Conservation (phyloP, 768 basidiomycete genomes). For the Phanerochaete sordida region DNA sequence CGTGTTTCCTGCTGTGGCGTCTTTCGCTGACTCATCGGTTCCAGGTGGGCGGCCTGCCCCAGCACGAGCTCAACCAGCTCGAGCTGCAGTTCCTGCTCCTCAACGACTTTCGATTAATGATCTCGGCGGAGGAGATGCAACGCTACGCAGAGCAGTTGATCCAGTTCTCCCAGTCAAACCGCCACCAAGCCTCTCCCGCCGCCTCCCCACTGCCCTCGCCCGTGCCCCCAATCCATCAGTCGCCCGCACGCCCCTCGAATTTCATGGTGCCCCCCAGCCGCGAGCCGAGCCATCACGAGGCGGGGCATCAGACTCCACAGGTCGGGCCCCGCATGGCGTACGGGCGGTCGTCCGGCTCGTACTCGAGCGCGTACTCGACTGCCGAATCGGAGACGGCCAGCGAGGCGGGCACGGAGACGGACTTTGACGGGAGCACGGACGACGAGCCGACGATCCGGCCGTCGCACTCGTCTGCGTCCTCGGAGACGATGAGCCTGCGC, state of each 20-base stretch:
- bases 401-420: constrained; percentile 39
- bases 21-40: constrained; percentile 6
- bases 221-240: constrained; percentile 17
- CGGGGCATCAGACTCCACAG: constrained; percentile 14
- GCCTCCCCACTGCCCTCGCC: constrained; percentile 21
- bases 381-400: constrained; percentile 22
- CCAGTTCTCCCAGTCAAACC: constrained; percentile 43
- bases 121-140: constrained; percentile 90
- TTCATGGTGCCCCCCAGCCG: constrained; percentile 34
- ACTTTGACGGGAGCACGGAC: constrained; percentile 62
- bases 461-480: constrained; percentile 36
- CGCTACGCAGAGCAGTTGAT: constrained; percentile 90
- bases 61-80: constrained; percentile 90
- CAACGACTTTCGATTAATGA: constrained; percentile 91
- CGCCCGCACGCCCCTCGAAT: constrained; percentile 35
- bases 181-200: constrained; percentile 18
- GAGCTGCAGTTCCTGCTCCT: constrained; percentile 96
- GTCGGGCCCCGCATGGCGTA: constrained; percentile 10
- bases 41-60: constrained; percentile 93
- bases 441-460: constrained; percentile 82
- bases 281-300: not conserved
- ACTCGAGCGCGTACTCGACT: constrained; percentile 15
- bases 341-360: constrained; percentile 16
- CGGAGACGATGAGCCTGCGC: constrained; percentile 29
- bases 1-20: not conserved